Base-by-base conservation (phyloP, 345 rosid genomes). In the Salix dunnii region DNA sequence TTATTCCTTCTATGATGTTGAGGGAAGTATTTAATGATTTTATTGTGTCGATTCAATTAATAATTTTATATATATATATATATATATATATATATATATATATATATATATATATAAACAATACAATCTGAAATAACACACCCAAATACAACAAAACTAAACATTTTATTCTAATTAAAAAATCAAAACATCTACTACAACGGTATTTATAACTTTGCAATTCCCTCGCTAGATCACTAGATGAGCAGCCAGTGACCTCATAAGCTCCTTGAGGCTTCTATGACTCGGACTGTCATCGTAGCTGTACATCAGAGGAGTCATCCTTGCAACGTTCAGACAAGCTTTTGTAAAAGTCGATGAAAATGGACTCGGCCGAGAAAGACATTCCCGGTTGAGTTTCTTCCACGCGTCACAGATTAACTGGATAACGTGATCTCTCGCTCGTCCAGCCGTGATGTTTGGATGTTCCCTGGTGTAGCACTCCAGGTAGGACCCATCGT, bases 401-500 rank as follows among this genome's bases (percentile, higher is more conserved):
- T 87, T 86, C 93, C 96, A 90, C 16, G 84, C 79, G 16, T 87
- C 74, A 6, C 81, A 79, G 73, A 90, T 88, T 79, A 82, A 72
- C 3, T 62, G 40, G 21, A 28, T 28, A 42, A 82, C 88, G 63
- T 74, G 79, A 13, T 71, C 73, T 71, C 84, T 61, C 5, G 82
- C 91, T 2, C 27, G 80, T 60, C 80, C 87, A 5, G 23, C 43
- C 0, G 80, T 68, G 49, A 63, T 23, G 11, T 70, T 84, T 66
- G 53, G 68, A 28, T 86, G 63, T 53, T 89, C 85, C 36, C 79
- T 83, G 74, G 77, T 77, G 80, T 84, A 86, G 73, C 84, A 89
- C 18, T 89, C 85, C 71, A 90, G 7, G 38, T 79, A 90, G 7
- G 92, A 89, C n/a, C 90, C 90, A 72, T 86, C 92, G 14, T 70